A percentile compares a stretch with the other conserved stretches of the same genome.
phyloP scores from a whole-genome alignment of 1,139 yeast species.

The Yamadazyma sp. region DNA sequence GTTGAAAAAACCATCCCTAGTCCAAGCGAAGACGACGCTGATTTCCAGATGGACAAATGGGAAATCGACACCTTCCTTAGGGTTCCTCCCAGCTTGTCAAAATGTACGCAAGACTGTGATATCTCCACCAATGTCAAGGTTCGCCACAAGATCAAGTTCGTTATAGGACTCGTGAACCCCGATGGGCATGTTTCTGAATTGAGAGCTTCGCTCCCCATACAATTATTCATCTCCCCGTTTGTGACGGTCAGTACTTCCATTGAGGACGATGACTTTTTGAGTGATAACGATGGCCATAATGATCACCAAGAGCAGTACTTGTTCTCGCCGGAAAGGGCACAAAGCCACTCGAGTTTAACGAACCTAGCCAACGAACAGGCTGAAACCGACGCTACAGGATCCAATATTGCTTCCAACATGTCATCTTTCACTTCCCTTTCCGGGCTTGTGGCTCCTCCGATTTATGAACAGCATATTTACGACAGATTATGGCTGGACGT shows the following conservation, averaged over 20 bases:
- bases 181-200: conserved; percentile 79
- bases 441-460: conserved; percentile 80
- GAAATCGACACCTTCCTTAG: conserved; percentile 59
- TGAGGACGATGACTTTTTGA: conserved; percentile 18
- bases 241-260: conserved; percentile 63
- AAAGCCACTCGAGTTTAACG: conserved; percentile 31
- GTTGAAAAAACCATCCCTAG: conserved; percentile 36
- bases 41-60: conserved; percentile 71
- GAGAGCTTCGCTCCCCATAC: conserved; percentile 71
- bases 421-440: conserved; percentile 37
- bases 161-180: conserved; percentile 64
- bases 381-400: conserved; percentile 15
- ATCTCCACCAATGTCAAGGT: conserved; percentile 61
- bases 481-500: conserved; percentile 82
- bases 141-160: conserved; percentile 67
- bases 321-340: conserved; percentile 29
- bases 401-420: conserved; percentile 21
- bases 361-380: conserved; percentile 9
- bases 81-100: conserved; percentile 70
- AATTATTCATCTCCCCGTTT: conserved; percentile 75
- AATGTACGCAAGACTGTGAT: conserved; percentile 84
- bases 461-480: conserved; percentile 80
- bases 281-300: background rate
- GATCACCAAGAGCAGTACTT: conserved; percentile 30
- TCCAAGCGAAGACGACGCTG: conserved; percentile 36